A percentile compares a stretch with the other conserved stretches of the same genome.
phyloP scores from a whole-genome alignment of 1,284 basidiomycete species.

The Ustilago shanxiensis region DNA sequence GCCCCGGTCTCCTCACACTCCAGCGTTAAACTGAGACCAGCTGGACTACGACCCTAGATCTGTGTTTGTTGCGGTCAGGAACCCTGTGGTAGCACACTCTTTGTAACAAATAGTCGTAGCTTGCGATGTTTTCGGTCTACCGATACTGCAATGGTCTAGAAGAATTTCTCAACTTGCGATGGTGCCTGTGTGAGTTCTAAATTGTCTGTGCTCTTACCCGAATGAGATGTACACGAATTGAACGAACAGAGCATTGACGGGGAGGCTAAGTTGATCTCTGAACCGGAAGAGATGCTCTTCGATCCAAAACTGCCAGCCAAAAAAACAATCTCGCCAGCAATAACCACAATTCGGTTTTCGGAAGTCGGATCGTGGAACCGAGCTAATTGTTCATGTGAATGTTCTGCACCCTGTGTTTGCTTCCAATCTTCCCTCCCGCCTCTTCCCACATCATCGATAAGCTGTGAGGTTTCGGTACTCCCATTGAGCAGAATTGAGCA shows the following conservation, averaged over 20 bases:
- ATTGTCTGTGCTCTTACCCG: too few relatives aligned
- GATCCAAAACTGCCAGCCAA: background rate
- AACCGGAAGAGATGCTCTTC: background rate
- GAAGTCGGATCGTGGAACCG: conserved; percentile 4
- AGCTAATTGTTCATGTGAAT: background rate
- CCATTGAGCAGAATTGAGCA: background rate
- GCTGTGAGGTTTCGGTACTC: background rate
- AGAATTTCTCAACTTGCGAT: too few relatives aligned
- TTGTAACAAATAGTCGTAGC: background rate
- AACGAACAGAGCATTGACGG: too few relatives aligned
- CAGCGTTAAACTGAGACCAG: background rate
- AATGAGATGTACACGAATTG: too few relatives aligned
- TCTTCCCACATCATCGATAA: background rate
- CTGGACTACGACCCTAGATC: background rate
- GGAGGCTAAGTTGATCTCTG: too few relatives aligned
- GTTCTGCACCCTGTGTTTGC: background rate
- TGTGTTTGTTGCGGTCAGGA: background rate
- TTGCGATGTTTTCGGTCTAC: too few relatives aligned
- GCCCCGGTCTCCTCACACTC: conserved; percentile 40
- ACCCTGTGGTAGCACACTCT: background rate
- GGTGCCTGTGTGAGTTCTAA: too few relatives aligned
- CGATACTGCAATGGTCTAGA: too few relatives aligned
- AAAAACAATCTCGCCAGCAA: background rate
- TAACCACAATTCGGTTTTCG: background rate
- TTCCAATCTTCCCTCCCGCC: background rate